These are phyloP conservation scores for Geosmithia flava DNA, from an alignment of 2,329 filamentous ascomycete genomes.

Conservation along the genomic window DNA sequence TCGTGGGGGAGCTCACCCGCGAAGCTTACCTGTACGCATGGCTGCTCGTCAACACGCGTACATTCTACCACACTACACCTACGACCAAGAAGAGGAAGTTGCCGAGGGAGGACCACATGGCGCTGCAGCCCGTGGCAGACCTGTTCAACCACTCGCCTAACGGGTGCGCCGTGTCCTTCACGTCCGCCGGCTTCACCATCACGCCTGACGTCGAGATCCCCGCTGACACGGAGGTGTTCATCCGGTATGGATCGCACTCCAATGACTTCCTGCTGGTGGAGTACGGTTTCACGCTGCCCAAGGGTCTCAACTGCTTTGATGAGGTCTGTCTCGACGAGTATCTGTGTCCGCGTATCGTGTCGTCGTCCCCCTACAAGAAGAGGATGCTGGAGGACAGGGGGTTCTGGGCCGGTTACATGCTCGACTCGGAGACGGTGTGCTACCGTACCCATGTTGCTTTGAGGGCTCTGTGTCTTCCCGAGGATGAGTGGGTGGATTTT, in stretches of 20 bases:
- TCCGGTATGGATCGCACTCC: constrained; percentile 57
- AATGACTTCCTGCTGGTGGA: constrained; percentile 65
- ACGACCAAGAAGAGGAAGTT: constrained; percentile 19
- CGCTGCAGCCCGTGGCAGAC: constrained; percentile 55
- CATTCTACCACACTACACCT: constrained; percentile 36
- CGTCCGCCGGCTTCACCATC: constrained; percentile 38
- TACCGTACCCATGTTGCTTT: constrained; percentile 44
- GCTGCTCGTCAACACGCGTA: constrained; percentile 42
- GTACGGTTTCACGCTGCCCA: constrained; percentile 39
- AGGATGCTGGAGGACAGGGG: constrained; percentile 27
- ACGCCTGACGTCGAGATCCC: constrained; percentile 36
- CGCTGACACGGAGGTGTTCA: constrained; percentile 42
- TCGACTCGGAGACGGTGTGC: constrained; percentile 37
- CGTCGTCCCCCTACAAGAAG: constrained; percentile 14
- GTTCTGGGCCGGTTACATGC: constrained; percentile 37
- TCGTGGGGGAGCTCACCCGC: constrained; percentile 7
- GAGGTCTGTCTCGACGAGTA: constrained; percentile 34
- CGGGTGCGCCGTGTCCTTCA: constrained; percentile 40
- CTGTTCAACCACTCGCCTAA: constrained; percentile 44
- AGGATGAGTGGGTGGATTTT: constrained; percentile 26
- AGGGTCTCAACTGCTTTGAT: constrained; percentile 37
- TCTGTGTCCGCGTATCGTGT: constrained; percentile 24
- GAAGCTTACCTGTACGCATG: constrained; percentile 32
- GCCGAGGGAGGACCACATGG: constrained; percentile 41
- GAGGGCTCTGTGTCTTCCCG: constrained; percentile 20